phyloP scores from a whole-genome alignment of 2,329 filamentous ascomycete species.

The Fusarium pseudocircinatum region DNA sequence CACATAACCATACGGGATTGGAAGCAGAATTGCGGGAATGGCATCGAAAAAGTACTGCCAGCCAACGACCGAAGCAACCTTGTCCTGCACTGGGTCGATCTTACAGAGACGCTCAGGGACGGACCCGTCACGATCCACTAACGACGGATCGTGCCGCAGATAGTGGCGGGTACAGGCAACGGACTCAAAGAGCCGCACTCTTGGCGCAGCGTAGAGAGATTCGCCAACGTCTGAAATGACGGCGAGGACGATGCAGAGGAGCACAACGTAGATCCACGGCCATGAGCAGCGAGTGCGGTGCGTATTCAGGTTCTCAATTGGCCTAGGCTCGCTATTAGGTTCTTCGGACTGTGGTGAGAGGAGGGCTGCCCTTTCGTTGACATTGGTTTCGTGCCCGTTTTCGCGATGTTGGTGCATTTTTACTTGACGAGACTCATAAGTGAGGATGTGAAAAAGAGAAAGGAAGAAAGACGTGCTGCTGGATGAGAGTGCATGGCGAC shows the following conservation, averaged over 20 bases:
- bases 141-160: slow-evolving; percentile 1
- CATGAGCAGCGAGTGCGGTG: slow-evolving; percentile 3
- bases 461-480: not conserved
- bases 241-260: not conserved
- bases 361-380: not conserved
- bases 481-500: not conserved
- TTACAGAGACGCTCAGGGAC: not conserved
- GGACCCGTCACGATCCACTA: not conserved
- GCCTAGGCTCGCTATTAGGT: not conserved
- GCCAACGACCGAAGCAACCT: not conserved
- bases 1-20: not conserved
- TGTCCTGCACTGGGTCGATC: not conserved
- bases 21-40: not conserved
- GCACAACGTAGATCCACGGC: not conserved
- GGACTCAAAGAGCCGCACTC: slow-evolving; percentile 3
- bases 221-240: not conserved
- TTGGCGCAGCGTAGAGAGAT: slow-evolving; percentile 2
- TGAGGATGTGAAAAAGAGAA: not conserved
- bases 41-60: slow-evolving; percentile 10
- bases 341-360: not conserved
- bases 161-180: slow-evolving; percentile 4
- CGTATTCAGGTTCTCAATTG: not conserved
- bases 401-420: not conserved
- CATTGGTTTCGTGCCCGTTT: not conserved
- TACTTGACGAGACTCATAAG: not conserved